Evolutionary conservation across 2,329 filamentous ascomycete species (phyloP).

Genomic region (Blastomyces parvus): DNA sequence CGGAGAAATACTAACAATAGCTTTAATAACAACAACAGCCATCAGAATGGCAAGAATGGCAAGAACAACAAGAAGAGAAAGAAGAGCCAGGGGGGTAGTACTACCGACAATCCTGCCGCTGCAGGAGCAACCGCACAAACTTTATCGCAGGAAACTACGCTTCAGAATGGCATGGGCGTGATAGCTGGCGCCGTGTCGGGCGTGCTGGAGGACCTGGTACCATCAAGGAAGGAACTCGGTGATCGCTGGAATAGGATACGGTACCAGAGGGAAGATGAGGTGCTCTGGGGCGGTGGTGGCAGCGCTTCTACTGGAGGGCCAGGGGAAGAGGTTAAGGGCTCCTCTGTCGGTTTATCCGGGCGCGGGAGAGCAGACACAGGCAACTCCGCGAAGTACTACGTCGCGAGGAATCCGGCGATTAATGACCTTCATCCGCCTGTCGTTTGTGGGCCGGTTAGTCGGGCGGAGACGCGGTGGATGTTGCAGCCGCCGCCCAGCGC

Average conservation of each 20-base stretch:
- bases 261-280: constrained; percentile 81
- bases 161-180: constrained; percentile 12
- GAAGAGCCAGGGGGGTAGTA: constrained; percentile 14
- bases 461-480: constrained; percentile 77
- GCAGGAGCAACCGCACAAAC: neutral
- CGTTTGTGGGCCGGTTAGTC: constrained; percentile 61
- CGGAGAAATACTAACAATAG: constrained; percentile 39
- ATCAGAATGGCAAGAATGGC: constrained; percentile 33
- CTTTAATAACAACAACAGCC: constrained; percentile 40
- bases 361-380: constrained; percentile 29
- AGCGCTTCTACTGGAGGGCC: neutral
- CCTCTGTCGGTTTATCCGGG: constrained; percentile 44
- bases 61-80: constrained; percentile 17
- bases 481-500: constrained; percentile 82
- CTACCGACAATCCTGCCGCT: neutral
- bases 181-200: neutral
- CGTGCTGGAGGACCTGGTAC: constrained; percentile 8
- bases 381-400: constrained; percentile 49
- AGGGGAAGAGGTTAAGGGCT: constrained; percentile 45
- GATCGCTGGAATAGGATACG: constrained; percentile 67
- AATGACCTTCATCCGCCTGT: constrained; percentile 82
- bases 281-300: constrained; percentile 53
- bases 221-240: constrained; percentile 38
- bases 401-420: constrained; percentile 58
- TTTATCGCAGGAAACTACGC: neutral